Percentiles rank a stretch among this genome's conserved stretches.
Evolutionary conservation across 768 basidiomycete species (phyloP).

Genomic region (Tricholoma sp.): DNA sequence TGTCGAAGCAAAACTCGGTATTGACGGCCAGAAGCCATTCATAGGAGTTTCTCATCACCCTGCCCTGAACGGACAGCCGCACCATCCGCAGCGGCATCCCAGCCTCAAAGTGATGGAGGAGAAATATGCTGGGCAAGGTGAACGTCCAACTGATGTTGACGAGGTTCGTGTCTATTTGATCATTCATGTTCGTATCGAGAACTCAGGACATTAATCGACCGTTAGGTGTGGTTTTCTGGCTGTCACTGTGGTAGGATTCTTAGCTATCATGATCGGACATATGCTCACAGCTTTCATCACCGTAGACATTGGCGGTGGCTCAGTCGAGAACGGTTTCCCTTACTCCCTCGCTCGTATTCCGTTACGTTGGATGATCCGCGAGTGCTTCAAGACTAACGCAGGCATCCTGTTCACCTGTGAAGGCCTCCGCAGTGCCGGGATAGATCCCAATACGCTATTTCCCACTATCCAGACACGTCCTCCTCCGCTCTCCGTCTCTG

Average conservation of each 20-base stretch:
- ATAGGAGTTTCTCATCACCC: background rate
- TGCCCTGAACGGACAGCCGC: background rate
- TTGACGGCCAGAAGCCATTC: conserved; percentile 6
- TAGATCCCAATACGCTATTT: conserved; percentile 35
- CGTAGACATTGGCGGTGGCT: conserved; percentile 52
- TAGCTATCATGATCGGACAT: background rate
- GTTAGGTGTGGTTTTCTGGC: conserved; percentile 44
- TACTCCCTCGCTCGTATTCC: conserved; percentile 46
- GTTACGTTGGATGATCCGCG: conserved; percentile 67
- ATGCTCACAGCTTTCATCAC: background rate
- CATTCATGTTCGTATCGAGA: background rate
- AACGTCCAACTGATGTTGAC: conserved; percentile 30
- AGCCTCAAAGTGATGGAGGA: conserved; percentile 9
- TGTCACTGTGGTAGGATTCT: conserved; percentile 27
- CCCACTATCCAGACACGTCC: conserved; percentile 28
- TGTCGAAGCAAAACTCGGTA: conserved; percentile 8
- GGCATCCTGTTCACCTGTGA: conserved; percentile 56
- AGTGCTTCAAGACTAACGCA: conserved; percentile 50
- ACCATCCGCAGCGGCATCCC: background rate
- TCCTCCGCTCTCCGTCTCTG: conserved; percentile 17
- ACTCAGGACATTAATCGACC: background rate
- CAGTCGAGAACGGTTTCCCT: conserved; percentile 33
- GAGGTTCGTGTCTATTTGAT: conserved; percentile 21
- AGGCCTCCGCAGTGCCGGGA: conserved; percentile 34
- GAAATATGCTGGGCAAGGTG: conserved; percentile 4